Conservation (phyloP, 768 basidiomycete species). For the Boletus patriciae region DNA sequence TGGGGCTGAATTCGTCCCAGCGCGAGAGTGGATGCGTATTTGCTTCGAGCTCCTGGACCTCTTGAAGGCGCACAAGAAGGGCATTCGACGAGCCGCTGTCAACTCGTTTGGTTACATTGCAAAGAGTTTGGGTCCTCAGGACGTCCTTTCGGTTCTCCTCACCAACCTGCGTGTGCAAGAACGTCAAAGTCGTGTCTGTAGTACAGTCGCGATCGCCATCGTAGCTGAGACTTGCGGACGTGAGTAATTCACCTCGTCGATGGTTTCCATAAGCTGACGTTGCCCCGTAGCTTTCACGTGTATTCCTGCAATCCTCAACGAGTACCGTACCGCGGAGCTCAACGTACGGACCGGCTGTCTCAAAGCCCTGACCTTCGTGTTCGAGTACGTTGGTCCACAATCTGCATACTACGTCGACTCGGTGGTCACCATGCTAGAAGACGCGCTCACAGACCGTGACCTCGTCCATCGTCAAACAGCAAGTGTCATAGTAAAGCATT, state of each 20-base stretch:
- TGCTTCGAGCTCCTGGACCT: conserved; percentile 97
- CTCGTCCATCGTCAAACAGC: conserved; percentile 98
- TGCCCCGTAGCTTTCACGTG: conserved; percentile 80
- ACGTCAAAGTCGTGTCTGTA: conserved; percentile 97
- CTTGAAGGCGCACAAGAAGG: conserved; percentile 98
- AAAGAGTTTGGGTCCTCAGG: conserved; percentile 98
- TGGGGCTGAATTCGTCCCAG: conserved; percentile 97
- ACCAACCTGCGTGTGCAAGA: conserved; percentile 98
- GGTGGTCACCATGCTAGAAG: conserved; percentile 96
- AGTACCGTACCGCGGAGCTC: conserved; percentile 96
- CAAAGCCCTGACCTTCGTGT: conserved; percentile 97
- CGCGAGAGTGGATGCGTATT: conserved; percentile 99
- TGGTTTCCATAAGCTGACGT: conserved; percentile 4
- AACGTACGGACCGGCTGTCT: conserved; percentile 99
- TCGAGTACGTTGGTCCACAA: conserved; percentile 97
- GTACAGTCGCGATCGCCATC: conserved; percentile 96
- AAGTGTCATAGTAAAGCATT: conserved; percentile 96
- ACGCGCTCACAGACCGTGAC: conserved; percentile 96
- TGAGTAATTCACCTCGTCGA: conserved; percentile 25
- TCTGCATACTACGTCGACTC: conserved; percentile 97
- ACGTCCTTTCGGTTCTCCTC: conserved; percentile 91
- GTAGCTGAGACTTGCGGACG: conserved; percentile 91
- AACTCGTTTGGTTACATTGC: conserved; percentile 99
- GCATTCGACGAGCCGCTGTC: conserved; percentile 96
- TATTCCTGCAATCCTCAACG: conserved; percentile 97